phyloP scores from a whole-genome alignment of 1,284 basidiomycete genomes.

The Trametes polyzona region DNA sequence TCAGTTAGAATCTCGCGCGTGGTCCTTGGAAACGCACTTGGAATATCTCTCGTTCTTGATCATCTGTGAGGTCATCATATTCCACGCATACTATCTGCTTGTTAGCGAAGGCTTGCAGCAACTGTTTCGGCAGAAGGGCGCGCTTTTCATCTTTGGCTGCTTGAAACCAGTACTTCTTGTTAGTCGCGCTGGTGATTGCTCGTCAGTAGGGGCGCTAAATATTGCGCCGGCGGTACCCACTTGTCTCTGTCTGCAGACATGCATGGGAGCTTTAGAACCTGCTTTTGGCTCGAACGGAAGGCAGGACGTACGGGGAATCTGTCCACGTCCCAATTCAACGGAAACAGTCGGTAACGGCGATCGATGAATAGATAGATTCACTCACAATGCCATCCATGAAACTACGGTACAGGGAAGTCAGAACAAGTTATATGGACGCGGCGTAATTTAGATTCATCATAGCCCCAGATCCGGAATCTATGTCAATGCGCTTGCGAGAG shows the following conservation, averaged over 20 bases:
- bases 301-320: conserved; percentile 34
- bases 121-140: conserved; percentile 50
- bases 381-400: conserved; percentile 76
- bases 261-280: neutral
- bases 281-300: too few species aligned
- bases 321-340: too few species aligned
- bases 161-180: conserved; percentile 59
- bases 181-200: conserved; percentile 36
- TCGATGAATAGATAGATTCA: conserved; percentile 19
- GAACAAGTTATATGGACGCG: neutral
- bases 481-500: too few species aligned
- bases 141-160: conserved; percentile 33
- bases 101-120: conserved; percentile 56
- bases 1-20: neutral
- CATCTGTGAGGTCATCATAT: conserved; percentile 61
- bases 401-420: conserved; percentile 35
- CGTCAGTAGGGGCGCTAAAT: neutral
- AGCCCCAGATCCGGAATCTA: too few species aligned
- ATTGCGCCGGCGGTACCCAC: conserved; percentile 40
- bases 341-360: neutral
- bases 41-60: conserved; percentile 76
- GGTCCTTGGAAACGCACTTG: conserved; percentile 59
- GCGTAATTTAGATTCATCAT: too few species aligned
- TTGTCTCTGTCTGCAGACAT: conserved; percentile 55
- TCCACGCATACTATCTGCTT: conserved; percentile 78